Percentiles rank a stretch among this genome's conserved stretches.
phyloP scores from a whole-genome alignment of 208 protist species.

The Crithidia fasciculata region DNA sequence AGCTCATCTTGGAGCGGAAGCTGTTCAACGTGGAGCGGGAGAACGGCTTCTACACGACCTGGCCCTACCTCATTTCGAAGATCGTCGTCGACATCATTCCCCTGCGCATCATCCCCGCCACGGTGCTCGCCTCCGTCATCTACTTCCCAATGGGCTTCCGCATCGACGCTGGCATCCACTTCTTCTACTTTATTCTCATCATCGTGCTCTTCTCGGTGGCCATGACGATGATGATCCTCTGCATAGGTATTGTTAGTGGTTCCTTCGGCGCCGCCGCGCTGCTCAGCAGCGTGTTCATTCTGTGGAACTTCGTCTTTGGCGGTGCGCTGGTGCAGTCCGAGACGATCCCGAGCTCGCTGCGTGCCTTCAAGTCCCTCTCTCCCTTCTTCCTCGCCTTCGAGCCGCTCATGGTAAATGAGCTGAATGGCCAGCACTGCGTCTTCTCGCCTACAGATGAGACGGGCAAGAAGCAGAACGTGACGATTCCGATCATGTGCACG shows the following conservation, averaged over 20 bases:
- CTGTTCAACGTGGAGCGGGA: slow-evolving; percentile 88
- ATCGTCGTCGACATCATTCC: slow-evolving; percentile 90
- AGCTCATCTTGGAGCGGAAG: slow-evolving; percentile 88
- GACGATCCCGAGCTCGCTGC: slow-evolving; percentile 74
- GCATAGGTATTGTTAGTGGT: slow-evolving; percentile 77
- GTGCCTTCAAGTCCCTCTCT: slow-evolving; percentile 73
- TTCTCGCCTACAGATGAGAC: slow-evolving; percentile 86
- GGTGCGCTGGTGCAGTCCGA: slow-evolving; percentile 87
- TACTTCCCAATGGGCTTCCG: slow-evolving; percentile 93
- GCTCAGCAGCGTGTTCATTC: slow-evolving; percentile 85
- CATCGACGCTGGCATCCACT: slow-evolving; percentile 75
- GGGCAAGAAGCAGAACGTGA: slow-evolving; percentile 58
- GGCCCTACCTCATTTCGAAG: slow-evolving; percentile 91
- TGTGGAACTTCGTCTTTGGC: slow-evolving; percentile 94
- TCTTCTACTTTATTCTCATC: slow-evolving; percentile 89
- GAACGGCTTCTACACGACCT: slow-evolving; percentile 87
- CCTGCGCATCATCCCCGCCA: slow-evolving; percentile 81
- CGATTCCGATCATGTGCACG: slow-evolving; percentile 82
- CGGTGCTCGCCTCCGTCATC: slow-evolving; percentile 86
- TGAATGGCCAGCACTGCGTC: slow-evolving; percentile 81
- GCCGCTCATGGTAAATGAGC: slow-evolving; percentile 92
- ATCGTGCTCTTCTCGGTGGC: slow-evolving; percentile 85
- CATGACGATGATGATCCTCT: slow-evolving; percentile 84
- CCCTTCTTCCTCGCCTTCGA: slow-evolving; percentile 93
- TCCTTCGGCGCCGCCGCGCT: slow-evolving; percentile 85